These are phyloP conservation scores for Monilinia fructigena DNA, from an alignment of 2,329 filamentous ascomycete species.

Conservation along the genomic window DNA sequence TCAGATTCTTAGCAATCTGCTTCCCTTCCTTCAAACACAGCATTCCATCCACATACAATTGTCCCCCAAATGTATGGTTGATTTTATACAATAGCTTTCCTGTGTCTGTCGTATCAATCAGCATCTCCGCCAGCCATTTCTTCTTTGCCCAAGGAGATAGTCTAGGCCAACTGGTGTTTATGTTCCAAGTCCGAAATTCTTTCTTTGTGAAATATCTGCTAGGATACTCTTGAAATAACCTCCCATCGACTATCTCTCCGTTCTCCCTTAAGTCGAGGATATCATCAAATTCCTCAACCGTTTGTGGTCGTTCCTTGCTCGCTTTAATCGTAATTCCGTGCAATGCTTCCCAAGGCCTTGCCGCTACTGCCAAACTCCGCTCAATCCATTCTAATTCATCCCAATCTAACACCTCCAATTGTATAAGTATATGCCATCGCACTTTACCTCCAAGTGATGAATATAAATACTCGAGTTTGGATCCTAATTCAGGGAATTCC, in stretches of 20 bases:
- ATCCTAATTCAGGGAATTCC: conserved; percentile 27
- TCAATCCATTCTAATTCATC: conserved; percentile 37
- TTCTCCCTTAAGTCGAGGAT: conserved; percentile 31
- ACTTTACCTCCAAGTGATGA: not conserved
- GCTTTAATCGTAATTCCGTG: conserved; percentile 33
- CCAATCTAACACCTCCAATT: conserved; percentile 36
- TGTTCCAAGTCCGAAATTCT: conserved; percentile 5
- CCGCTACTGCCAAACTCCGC: conserved; percentile 1
- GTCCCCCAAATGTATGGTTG: conserved; percentile 32
- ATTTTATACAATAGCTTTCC: conserved; percentile 30
- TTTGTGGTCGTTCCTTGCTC: conserved; percentile 33
- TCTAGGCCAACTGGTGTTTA: conserved; percentile 37
- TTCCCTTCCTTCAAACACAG: conserved; percentile 29
- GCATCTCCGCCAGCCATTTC: conserved; percentile 37
- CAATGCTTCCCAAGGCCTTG: conserved; percentile 4
- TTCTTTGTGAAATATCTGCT: not conserved
- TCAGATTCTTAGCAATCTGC: conserved; percentile 22
- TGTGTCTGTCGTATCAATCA: conserved; percentile 35
- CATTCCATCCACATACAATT: conserved; percentile 33
- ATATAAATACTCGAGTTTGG: conserved; percentile 25
- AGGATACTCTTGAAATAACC: conserved; percentile 31
- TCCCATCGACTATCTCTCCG: conserved; percentile 35
- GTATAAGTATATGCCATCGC: conserved; percentile 31
- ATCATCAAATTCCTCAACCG: conserved; percentile 35
- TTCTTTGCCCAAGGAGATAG: conserved; percentile 39